Percentiles rank a stretch among this genome's conserved stretches.
These are phyloP conservation scores for Hypoxylon sp. DNA, from an alignment of 2,329 filamentous ascomycete species.

Conservation along the genomic window DNA sequence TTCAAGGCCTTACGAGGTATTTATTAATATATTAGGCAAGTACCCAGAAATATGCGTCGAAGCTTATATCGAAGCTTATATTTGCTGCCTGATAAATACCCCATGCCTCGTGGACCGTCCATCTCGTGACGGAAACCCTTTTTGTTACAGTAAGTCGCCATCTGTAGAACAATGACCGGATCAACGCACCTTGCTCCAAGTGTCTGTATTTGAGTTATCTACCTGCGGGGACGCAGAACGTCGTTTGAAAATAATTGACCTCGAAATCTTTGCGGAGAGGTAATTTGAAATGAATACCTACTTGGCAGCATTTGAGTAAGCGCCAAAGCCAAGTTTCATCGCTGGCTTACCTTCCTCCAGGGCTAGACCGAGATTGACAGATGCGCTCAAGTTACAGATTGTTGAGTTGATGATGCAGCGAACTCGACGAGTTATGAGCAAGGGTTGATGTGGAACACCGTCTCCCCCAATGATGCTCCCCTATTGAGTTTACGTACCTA, in stretches of 20 bases:
- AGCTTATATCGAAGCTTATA: background rate
- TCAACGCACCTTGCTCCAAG: background rate
- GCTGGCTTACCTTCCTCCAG: constrained; percentile 2
- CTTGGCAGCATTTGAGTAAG: constrained; percentile 11
- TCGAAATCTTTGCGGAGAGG: constrained; percentile 1
- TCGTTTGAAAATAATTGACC: background rate
- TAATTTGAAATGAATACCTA: background rate
- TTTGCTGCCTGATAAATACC: background rate
- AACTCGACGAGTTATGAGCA: background rate
- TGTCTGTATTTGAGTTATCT: background rate
- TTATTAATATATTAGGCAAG: no score
- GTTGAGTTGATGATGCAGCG: background rate
- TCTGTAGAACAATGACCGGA: constrained; percentile 21
- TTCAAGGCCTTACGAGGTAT: background rate
- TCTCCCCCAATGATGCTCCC: background rate
- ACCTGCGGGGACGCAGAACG: background rate
- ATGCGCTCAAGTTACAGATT: background rate
- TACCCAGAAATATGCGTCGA: no score
- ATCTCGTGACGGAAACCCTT: background rate
- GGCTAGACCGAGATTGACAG: background rate
- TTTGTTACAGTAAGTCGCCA: constrained; percentile 30
- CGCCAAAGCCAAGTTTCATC: constrained; percentile 1
- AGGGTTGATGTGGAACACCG: background rate
- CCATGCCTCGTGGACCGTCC: background rate
- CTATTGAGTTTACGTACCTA: background rate